Conservation (phyloP, 2,329 filamentous ascomycete genomes). For the Pezicula rhizophila region DNA sequence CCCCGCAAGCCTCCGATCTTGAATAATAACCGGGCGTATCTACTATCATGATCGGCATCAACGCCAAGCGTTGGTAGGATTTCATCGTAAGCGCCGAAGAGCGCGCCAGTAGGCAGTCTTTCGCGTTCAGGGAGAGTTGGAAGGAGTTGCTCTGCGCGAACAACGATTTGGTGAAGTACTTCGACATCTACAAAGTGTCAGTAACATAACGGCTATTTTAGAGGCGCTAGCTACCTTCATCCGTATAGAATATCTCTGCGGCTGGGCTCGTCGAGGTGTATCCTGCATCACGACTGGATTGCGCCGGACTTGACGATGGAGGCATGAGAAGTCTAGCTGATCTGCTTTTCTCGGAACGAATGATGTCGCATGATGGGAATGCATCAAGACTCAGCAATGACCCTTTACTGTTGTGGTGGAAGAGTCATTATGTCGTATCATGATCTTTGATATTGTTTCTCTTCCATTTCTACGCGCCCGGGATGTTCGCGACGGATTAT, state of each 20-base stretch:
- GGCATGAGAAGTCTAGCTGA: slow-evolving; percentile 33
- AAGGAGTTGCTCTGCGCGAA: slow-evolving; percentile 60
- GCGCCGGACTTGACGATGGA: slow-evolving; percentile 31
- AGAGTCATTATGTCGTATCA: background rate
- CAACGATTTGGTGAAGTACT: slow-evolving; percentile 71
- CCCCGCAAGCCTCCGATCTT: slow-evolving; percentile 64
- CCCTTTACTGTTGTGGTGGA: background rate
- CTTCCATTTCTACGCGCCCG: background rate
- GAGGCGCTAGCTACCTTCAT: slow-evolving; percentile 43
- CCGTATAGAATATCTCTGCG: slow-evolving; percentile 47
- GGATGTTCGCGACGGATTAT: background rate
- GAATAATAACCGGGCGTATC: slow-evolving; percentile 73
- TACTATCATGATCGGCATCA: slow-evolving; percentile 66
- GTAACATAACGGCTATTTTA: background rate
- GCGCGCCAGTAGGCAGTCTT: slow-evolving; percentile 64
- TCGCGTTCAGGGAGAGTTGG: slow-evolving; percentile 51
- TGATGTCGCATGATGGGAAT: slow-evolving; percentile 28
- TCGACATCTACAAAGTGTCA: slow-evolving; percentile 57
- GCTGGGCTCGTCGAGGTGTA: slow-evolving; percentile 5
- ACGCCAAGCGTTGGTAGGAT: slow-evolving; percentile 66
- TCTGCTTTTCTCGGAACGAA: slow-evolving; percentile 5
- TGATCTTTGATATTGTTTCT: background rate
- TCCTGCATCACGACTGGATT: slow-evolving; percentile 19
- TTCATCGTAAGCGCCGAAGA: slow-evolving; percentile 76
- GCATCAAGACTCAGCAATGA: slow-evolving; percentile 3